Base-by-base conservation (phyloP, 2,329 filamentous ascomycete species). In the Monosporascus ibericus region DNA sequence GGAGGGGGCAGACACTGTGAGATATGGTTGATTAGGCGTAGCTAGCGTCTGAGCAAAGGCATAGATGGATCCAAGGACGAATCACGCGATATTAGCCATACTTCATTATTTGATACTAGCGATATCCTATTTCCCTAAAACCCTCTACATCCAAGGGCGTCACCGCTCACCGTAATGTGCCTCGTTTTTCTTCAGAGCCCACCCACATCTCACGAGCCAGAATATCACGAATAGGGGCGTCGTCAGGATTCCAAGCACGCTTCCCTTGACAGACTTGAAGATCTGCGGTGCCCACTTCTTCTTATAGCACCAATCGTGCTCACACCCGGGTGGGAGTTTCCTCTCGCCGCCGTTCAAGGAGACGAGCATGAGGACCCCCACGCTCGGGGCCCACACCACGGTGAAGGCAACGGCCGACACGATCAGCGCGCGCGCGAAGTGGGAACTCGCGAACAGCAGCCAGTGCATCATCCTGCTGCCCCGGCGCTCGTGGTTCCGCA, bases 1-100 rank as follows among this genome's bases (percentile, higher is more conserved):
- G 48, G 83, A 86, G 51, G 78, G 75, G 2, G 63, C 69, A 1
- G 75, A 71, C 0, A 67, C 77, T 46, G 85, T 87, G 3, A 69
- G 84, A 57, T 87, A 87, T 65, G 83, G 84, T 1, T 85, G 55
- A 62, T 24, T 20, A 27, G 15, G 24, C 17, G n/a, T 17, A 4
- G 11, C 30, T 5, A 34, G 30, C 4, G 30, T 14, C 30, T 5
- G 30, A 14, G 30, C 9, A 34, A 34, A 14, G 30, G 30, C 4
- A 14, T 34, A 9, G 30, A 34, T 34, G 30, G 30, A 34, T 5
- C 30, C 9, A 34, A 30, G 9, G 14, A 5, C 5, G 3, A 34
- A 34, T 34, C 30, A 34, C 30, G 30, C 30, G 30, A 34, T 34
- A 34, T 34, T 34, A 34, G 9, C 18, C 9, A 42, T 42, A 20